Base-by-base conservation (phyloP, 306 rosid genomes). In the Fragaria nilgerrensis region DNA sequence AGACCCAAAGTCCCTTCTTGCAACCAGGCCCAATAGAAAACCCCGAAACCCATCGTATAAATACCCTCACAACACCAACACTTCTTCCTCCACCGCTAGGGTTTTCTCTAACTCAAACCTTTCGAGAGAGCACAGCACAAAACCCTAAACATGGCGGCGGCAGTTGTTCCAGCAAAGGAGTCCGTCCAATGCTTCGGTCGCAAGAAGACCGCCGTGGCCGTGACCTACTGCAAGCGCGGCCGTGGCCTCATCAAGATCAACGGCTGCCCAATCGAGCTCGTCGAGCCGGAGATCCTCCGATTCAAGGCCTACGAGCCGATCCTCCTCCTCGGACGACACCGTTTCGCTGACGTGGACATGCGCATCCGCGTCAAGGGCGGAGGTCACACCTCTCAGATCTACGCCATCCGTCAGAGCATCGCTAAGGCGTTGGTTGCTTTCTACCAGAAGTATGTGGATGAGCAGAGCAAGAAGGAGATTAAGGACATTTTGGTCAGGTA, bases 351-450 rank as follows among this genome's bases (percentile, higher is more conserved):
- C 17, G 89, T 86, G 13, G 89, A 86, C 82, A 83, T 86, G 89
- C 47, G 89, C 62, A 86, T 86, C 78, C 81, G 89, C 9, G 87
- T 86, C 11, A 86, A 83, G 62, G 89, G 89, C 5, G 89, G 89
- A 6, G 89, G 89, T 0, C 87, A 86, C 79, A 86, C 87, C 14
- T 86, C 89, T 6, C 89, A 86, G 87, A 86, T 86, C 85, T 86
- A 86, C 77, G 89, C 89, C 15, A 86, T 86, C 39, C 83, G 89
- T 3, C 87, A 86, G 87, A 86, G 89, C 85, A 86, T 86, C 68
- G 89, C 89, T 22, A 86, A 86, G 85, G 87, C 89, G 5, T 75
- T 86, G 2, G 89, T 86, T 7, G 89, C 89, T 0, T 86, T 64
- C 70, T 86, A 86, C 79, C 89, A 86, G 80, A 86, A 86, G 73